Percentiles rank a stretch among this genome's conserved stretches.
phyloP scores from a whole-genome alignment of 257 asterid species.

The Linderniella brevidens region DNA sequence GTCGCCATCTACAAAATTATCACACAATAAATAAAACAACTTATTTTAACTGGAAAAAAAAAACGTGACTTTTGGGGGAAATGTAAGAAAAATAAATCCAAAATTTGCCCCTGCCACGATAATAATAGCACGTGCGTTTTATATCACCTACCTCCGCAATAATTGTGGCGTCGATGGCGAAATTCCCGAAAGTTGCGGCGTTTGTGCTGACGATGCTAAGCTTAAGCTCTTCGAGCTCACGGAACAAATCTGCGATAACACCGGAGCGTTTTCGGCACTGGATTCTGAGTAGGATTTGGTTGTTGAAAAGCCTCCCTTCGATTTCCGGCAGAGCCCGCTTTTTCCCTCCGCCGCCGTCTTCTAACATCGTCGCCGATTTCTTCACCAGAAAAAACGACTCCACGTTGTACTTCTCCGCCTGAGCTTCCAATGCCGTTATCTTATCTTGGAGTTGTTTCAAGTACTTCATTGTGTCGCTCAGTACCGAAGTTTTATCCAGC shows the following conservation, averaged over 20 bases:
- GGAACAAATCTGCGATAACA: constrained; percentile 6
- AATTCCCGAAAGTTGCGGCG: constrained; percentile 12
- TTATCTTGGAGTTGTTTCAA: constrained; percentile 23
- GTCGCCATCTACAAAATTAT: background rate
- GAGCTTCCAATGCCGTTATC: constrained; percentile 16
- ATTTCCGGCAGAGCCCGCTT: constrained; percentile 11
- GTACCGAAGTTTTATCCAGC: constrained; percentile 28
- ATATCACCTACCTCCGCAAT: constrained; percentile 14
- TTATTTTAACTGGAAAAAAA: background rate
- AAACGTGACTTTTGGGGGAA: too few relatives aligned
- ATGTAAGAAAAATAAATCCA: too few relatives aligned
- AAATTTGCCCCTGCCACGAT: too few relatives aligned
- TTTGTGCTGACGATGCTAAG: constrained; percentile 11
- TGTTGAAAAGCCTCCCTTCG: constrained; percentile 14
- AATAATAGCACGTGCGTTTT: too few relatives aligned
- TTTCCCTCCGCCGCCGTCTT: background rate
- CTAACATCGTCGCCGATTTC: too few relatives aligned
- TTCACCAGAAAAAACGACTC: constrained; percentile 1
- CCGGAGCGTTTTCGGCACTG: constrained; percentile 11
- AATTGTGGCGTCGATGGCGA: constrained; percentile 12
- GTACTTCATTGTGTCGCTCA: constrained; percentile 19
- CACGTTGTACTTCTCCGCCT: constrained; percentile 10
- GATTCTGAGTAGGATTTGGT: constrained; percentile 14
- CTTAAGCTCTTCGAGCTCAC: constrained; percentile 15
- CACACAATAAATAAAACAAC: background rate